These are phyloP conservation scores for Fusarium bulbicola DNA, from an alignment of 2,329 filamentous ascomycete genomes.

Conservation along the genomic window DNA sequence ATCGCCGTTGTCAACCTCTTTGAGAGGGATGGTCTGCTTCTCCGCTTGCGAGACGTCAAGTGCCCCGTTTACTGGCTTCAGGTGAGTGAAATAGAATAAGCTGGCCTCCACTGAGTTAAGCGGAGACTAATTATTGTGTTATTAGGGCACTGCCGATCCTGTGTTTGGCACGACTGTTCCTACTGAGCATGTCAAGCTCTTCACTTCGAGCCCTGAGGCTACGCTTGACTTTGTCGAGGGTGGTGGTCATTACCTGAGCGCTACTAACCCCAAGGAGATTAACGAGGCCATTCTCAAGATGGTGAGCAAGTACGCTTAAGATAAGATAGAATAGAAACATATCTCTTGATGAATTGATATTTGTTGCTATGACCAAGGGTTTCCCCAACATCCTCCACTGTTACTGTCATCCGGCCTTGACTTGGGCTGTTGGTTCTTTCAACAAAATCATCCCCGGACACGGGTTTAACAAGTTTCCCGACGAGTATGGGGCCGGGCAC, in stretches of 20 bases:
- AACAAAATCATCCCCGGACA: neutral
- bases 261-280: constrained; percentile 57
- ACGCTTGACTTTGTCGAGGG: constrained; percentile 55
- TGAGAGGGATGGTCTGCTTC: constrained; percentile 58
- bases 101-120: neutral
- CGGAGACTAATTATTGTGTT: neutral
- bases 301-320: constrained; percentile 51
- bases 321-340: neutral
- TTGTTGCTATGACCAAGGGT: neutral
- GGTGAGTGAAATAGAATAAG: constrained; percentile 44
- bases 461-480: neutral
- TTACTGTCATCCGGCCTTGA: neutral
- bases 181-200: constrained; percentile 60
- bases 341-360: neutral
- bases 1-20: constrained; percentile 56
- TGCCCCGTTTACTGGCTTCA: constrained; percentile 65
- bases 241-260: constrained; percentile 60
- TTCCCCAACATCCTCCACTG: neutral
- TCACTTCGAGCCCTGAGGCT: constrained; percentile 56
- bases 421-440: neutral
- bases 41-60: constrained; percentile 56
- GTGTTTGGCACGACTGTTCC: constrained; percentile 54
- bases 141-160: constrained; percentile 56
- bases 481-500: constrained; percentile 1
- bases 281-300: constrained; percentile 56